Evolutionary conservation across 192 early-diverging fungal species (phyloP).

Genomic region (Backusella macrospora): DNA sequence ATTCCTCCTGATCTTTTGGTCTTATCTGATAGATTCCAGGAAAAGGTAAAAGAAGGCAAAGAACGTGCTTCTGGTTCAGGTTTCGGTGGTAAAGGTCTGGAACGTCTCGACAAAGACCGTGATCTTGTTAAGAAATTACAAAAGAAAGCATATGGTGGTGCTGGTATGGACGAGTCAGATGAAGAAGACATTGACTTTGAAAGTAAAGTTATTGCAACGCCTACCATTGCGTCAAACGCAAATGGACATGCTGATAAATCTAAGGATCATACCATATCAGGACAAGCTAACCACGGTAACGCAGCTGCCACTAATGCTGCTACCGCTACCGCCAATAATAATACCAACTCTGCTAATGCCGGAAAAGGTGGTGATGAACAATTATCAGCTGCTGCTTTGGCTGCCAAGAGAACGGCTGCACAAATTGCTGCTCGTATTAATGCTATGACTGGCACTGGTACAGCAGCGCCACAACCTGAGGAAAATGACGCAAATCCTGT

Average conservation of each 20-base stretch:
- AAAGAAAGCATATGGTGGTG: slow-evolving; percentile 79
- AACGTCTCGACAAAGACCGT: slow-evolving; percentile 90
- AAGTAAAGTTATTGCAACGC: slow-evolving; percentile 31
- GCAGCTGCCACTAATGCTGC: slow-evolving; percentile 27
- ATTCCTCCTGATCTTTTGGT: slow-evolving; percentile 79
- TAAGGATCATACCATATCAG: slow-evolving; percentile 26
- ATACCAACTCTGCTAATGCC: not conserved
- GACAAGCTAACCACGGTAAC: slow-evolving; percentile 13
- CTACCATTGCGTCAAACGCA: slow-evolving; percentile 3
- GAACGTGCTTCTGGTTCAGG: slow-evolving; percentile 74
- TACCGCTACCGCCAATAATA: slow-evolving; percentile 22
- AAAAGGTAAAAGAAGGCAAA: slow-evolving; percentile 78
- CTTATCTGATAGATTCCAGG: slow-evolving; percentile 77
- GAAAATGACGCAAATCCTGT: slow-evolving; percentile 43
- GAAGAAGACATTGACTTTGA: slow-evolving; percentile 53
- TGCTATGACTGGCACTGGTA: slow-evolving; percentile 47
- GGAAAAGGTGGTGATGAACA: slow-evolving; percentile 8
- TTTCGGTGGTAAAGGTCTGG: slow-evolving; percentile 97
- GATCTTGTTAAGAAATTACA: slow-evolving; percentile 90
- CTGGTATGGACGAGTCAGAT: slow-evolving; percentile 70
- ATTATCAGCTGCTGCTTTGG: slow-evolving; percentile 27
- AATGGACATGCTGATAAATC: slow-evolving; percentile 40
- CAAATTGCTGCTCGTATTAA: slow-evolving; percentile 61
- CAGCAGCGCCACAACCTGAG: slow-evolving; percentile 20
- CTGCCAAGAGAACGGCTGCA: slow-evolving; percentile 51